Base-by-base conservation (phyloP, 805 yeast genomes). In the Candida orba region DNA sequence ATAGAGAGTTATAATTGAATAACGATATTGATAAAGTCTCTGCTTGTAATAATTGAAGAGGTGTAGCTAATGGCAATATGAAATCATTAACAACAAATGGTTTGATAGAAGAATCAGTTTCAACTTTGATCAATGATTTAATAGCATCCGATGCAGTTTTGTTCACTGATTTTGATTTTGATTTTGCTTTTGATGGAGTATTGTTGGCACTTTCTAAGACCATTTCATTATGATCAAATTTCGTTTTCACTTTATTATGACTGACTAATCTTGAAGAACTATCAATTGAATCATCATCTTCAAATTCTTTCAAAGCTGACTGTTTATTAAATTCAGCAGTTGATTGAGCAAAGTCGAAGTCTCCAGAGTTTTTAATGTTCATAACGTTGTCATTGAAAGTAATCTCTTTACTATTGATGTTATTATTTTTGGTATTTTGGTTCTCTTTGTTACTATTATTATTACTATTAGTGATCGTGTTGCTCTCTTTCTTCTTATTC, bases 311-410 rank as follows among this genome's bases (percentile, higher is more conserved):
- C 61, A 90, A 84, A 4, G 89, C 91, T 6, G 80, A 71, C 46
- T 72, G 68, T 61, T 90, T 90, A 61, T 90, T 93, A 56, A 90
- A 90, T 69, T 80, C 78, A 22, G 81, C 81, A 49, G 90, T 70
- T 57, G 84, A 86, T 13, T 86, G 81, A 43, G 78, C 86, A 62
- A 90, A 90, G 60, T 90, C 96, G 63, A 90, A 90, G 50, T 88
- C 96, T 20, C 68, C 72, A 43, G 71, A 59, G 17, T 63, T 49
- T 51, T 76, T 70, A 59, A 76, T 72, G 46, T 68, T 64, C 44
- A 64, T 51, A 29, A 78, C 71, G 45, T 73, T 76, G 42, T 68
- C 72, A 79, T 80, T 77, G 38, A 68, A 75, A 4, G 68, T 27
- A 13, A 27, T 27, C 13, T 27, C 29, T 27, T 27, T 27, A 27